Evolutionary conservation across 352 stramenopile species (phyloP), one percentile per base, ranked within the genome.

Genomic region (Peronospora belbahrii): DNA sequence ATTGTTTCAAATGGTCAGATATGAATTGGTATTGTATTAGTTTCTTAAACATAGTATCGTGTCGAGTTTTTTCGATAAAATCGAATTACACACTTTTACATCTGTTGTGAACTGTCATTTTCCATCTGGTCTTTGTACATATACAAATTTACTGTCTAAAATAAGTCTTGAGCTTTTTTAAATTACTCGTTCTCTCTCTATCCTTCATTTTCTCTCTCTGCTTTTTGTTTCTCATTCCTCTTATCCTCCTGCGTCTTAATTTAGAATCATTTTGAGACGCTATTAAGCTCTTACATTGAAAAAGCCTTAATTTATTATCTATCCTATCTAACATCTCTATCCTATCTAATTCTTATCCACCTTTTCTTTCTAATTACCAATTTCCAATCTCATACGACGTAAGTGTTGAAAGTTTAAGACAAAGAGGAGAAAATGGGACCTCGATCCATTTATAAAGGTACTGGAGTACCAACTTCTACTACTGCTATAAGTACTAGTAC

Each of bases 221-320:
- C 38, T 27, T 22, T 33, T 13, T 27, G 15, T 14, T 34, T 4
- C 28, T 34, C 28, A 9, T 34, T 34, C 8, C 31, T 45, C 36
- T 59, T 57, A 52, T 62, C 53, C 53, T 47, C 47, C 47, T 53
- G n/a, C n/a, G 39, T 50, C 45, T 48, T 33, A 51, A 44, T 52
- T 44, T n/a, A n/a, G n/a, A n/a, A n/a, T n/a, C n/a, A n/a, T n/a
- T n/a, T n/a, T n/a, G n/a, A n/a, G n/a, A n/a, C n/a, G n/a, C n/a
- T n/a, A n/a, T n/a, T n/a, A n/a, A n/a, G n/a, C n/a, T n/a, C n/a
- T n/a, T n/a, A n/a, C n/a, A n/a, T n/a, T n/a, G n/a, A n/a, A n/a
- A n/a, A n/a, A n/a, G n/a, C n/a, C n/a, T n/a, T n/a, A n/a, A n/a
- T n/a, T n/a, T n/a, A n/a, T n/a, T n/a, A n/a, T n/a, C n/a, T n/a